phyloP scores from a whole-genome alignment of 306 rosid genomes.

The Abrus pulchellus region DNA sequence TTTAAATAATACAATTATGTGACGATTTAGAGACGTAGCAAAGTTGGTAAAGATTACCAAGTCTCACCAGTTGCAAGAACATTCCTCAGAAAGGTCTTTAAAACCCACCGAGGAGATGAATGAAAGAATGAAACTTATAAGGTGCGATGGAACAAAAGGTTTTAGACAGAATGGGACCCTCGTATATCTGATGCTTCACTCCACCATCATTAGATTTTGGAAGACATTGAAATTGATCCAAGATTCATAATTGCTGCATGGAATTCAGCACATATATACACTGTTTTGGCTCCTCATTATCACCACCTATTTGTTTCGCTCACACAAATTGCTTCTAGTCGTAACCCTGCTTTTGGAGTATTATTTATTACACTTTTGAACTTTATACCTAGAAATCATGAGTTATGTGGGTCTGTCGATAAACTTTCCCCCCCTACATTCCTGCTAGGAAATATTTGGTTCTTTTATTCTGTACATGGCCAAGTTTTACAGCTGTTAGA shows the following conservation, averaged over 20 bases:
- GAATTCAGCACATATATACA: slow-evolving; percentile 64
- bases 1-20: background rate
- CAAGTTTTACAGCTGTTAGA: background rate
- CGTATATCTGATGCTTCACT: slow-evolving; percentile 69
- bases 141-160: background rate
- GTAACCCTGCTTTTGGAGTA: slow-evolving; percentile 50
- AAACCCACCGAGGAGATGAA: background rate
- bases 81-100: background rate
- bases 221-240: slow-evolving; percentile 62
- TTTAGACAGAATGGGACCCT: slow-evolving; percentile 56
- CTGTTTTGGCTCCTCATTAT: slow-evolving; percentile 16
- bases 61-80: slow-evolving; percentile 8
- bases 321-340: slow-evolving; percentile 49
- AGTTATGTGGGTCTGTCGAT: slow-evolving; percentile 50
- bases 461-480: no score
- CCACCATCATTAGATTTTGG: slow-evolving; percentile 67
- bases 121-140: background rate
- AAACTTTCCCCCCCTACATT: background rate
- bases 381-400: slow-evolving; percentile 54
- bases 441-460: background rate
- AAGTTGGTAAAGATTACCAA: slow-evolving; percentile 30
- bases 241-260: slow-evolving; percentile 75
- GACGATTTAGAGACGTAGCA: background rate
- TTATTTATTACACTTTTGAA: slow-evolving; percentile 63
- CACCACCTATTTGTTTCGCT: slow-evolving; percentile 24